Evolutionary conservation across 1,139 yeast genomes (phyloP).

Genomic region (Kodamaea anthophila): DNA sequence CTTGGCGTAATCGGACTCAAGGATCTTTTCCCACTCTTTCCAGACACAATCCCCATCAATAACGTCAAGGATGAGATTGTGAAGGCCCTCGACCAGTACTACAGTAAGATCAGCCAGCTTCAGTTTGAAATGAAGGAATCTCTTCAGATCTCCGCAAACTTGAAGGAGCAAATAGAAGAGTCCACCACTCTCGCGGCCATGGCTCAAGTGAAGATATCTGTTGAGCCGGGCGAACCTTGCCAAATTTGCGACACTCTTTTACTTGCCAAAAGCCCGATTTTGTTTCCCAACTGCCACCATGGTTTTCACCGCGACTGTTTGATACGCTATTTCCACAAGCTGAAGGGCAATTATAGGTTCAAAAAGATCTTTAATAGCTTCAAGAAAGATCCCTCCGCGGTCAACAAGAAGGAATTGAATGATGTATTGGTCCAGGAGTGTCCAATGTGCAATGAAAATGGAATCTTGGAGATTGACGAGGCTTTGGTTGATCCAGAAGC

Average conservation of each 20-base stretch:
- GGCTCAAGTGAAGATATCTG: conserved; percentile 34
- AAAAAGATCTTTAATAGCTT: conserved; percentile 41
- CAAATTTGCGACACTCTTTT: conserved; percentile 61
- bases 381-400: conserved; percentile 13
- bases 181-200: conserved; percentile 40
- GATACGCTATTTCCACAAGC: conserved; percentile 48
- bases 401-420: conserved; percentile 45
- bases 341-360: conserved; percentile 62
- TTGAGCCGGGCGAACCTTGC: conserved; percentile 86
- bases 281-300: conserved; percentile 83
- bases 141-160: conserved; percentile 52
- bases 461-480: conserved; percentile 65
- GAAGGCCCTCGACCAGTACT: conserved; percentile 67
- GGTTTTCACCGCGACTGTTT: conserved; percentile 87
- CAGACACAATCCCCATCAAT: conserved; percentile 76
- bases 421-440: conserved; percentile 61
- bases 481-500: conserved; percentile 22
- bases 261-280: conserved; percentile 66
- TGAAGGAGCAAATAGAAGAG: conserved; percentile 52
- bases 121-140: conserved; percentile 77
- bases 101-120: conserved; percentile 54
- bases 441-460: conserved; percentile 71
- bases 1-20: conserved; percentile 50
- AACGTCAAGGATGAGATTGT: conserved; percentile 82
- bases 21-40: conserved; percentile 78